A percentile compares a stretch with the other conserved stretches of the same genome.
Conservation (phyloP, 345 rosid species). For the Jatropha curcas region DNA sequence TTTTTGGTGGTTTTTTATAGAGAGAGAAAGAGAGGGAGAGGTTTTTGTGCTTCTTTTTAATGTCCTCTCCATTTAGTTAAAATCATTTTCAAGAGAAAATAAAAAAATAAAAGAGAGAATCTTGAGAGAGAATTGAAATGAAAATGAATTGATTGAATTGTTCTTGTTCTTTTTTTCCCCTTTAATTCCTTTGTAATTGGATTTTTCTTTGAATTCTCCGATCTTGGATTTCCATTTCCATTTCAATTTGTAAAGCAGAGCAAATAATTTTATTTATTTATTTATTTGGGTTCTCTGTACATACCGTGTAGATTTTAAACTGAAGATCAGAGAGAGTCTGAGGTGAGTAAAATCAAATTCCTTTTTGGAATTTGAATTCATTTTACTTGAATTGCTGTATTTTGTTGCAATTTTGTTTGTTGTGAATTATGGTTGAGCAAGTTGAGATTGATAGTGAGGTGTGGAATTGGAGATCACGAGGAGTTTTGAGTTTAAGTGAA, state of each 20-base stretch:
- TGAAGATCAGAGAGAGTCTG: constrained; percentile 8
- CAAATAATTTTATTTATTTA: neutral
- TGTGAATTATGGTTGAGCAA: neutral
- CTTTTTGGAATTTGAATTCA: neutral
- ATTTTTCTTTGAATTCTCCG: constrained; percentile 9
- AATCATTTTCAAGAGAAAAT: constrained; percentile 6
- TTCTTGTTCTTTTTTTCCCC: neutral
- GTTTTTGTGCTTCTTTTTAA: constrained; percentile 28
- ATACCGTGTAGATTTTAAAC: neutral
- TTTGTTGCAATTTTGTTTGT: constrained; percentile 5
- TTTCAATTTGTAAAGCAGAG: neutral
- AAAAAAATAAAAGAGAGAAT: constrained; percentile 1
- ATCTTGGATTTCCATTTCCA: constrained; percentile 6
- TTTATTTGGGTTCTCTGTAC: constrained; percentile 1
- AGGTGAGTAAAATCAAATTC: constrained; percentile 15
- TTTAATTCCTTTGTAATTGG: neutral
- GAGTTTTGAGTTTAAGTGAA: constrained; percentile 15
- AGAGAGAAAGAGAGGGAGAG: constrained; percentile 5
- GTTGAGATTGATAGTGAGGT: constrained; percentile 24
- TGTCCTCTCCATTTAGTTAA: neutral
- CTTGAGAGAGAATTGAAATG: constrained; percentile 9
- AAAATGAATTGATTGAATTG: neutral
- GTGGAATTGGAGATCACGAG: neutral
- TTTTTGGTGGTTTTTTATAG: constrained; percentile 28
- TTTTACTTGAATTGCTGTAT: neutral